phyloP scores from a whole-genome alignment of 495 filamentous ascomycete genomes.

The Usnea hakonensis region DNA sequence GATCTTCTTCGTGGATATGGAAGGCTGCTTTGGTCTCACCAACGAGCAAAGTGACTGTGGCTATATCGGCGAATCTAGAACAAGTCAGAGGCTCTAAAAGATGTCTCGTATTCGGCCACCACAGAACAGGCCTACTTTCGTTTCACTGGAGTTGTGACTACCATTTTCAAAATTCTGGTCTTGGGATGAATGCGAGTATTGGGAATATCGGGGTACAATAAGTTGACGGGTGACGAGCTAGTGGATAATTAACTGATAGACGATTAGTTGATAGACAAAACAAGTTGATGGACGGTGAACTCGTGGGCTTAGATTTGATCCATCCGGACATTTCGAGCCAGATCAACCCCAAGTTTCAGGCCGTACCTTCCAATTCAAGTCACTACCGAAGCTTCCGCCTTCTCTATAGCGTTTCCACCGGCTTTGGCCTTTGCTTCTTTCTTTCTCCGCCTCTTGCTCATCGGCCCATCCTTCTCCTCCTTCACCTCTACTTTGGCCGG shows the following conservation, averaged over 20 bases:
- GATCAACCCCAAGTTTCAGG: no score
- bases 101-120: no score
- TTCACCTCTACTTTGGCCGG: slow-evolving; percentile 29
- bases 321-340: no score
- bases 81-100: neutral
- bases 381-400: slow-evolving; percentile 27
- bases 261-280: no score
- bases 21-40: neutral
- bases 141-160: neutral
- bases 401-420: slow-evolving; percentile 40
- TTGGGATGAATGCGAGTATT: neutral
- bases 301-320: no score
- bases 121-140: neutral
- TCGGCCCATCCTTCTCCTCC: slow-evolving; percentile 34
- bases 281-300: no score
- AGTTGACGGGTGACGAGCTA: no score
- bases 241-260: no score
- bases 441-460: slow-evolving; percentile 47
- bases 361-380: neutral
- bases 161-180: neutral
- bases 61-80: neutral
- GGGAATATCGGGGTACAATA: no score
- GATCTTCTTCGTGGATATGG: neutral
- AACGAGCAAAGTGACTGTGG: neutral
- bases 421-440: slow-evolving; percentile 43